Conservation (phyloP, 345 rosid species). For the Carallia pectinifolia region DNA sequence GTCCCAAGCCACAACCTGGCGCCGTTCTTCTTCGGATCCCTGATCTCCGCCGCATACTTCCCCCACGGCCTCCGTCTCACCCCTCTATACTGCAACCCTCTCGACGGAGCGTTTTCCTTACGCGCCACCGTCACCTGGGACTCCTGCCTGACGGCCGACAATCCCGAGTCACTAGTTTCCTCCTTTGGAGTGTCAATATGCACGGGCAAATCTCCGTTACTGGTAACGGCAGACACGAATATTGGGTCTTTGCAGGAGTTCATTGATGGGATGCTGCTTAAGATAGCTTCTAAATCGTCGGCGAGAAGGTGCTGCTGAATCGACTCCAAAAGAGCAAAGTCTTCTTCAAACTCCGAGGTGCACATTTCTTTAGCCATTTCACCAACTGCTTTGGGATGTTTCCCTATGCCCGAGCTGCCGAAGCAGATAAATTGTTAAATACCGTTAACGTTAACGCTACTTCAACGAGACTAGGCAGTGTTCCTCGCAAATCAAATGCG, state of each 20-base stretch:
- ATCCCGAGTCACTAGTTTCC: too few relatives aligned
- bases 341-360: neutral
- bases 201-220: too few relatives aligned
- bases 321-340: neutral
- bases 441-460: too few relatives aligned
- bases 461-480: too few relatives aligned
- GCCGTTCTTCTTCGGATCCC: slow-evolving; percentile 15
- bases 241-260: neutral
- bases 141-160: too few relatives aligned
- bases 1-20: slow-evolving; percentile 23
- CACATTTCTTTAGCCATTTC: neutral
- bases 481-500: too few relatives aligned
- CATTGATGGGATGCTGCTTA: neutral
- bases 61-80: neutral
- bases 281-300: neutral
- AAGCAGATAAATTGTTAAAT: too few relatives aligned
- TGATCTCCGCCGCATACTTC: slow-evolving; percentile 4
- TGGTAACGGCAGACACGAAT: too few relatives aligned
- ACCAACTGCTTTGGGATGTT: too few relatives aligned
- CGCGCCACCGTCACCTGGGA: neutral
- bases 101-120: neutral
- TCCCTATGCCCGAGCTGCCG: too few relatives aligned
- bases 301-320: slow-evolving; percentile 6
- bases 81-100: neutral
- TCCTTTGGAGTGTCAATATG: too few relatives aligned